Evolutionary conservation across 148 eudicot species (phyloP), one percentile per base, ranked within the genome.

Genomic region (Euryodendron excelsum): DNA sequence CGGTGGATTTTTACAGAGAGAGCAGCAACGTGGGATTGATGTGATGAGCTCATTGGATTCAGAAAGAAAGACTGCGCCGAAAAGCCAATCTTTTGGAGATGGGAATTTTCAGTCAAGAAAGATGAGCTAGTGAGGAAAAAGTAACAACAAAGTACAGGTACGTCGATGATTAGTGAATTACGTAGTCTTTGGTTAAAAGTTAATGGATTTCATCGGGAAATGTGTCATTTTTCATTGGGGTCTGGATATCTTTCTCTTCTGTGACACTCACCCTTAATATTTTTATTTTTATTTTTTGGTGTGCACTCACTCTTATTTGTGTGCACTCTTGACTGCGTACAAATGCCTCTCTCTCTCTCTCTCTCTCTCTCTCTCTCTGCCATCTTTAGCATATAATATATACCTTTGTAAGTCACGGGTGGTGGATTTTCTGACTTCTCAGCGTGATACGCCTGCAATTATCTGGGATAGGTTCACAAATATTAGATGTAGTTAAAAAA

Each of bases 1-100:
- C 25, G 82, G 83, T 30, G 90, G 88, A 13, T 74, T 69, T 60
- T 64, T 74, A 50, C 83, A 74, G 28, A 62, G 73, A 23, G 63
- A 77, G 15, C 73, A 69, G 56, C 53, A 67, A 17, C 30, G 66
- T 67, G 81, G 65, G 15, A 58, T 34, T 44, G 69, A 45, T 27
- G n/a, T n/a, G n/a, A 39, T 71, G 65, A 73, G 63, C 52, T 67
- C 82, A 17, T 66, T 80, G 79, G 83, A 75, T 15, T 59, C 79
- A 47, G 79, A 69, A n/a, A 68, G 50, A 69, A 80, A 75, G 37
- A 31, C 78, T 69, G 79, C 50, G 33, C 78, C 66, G 30, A 80
- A 59, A 80, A 69, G 48, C 63, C 83, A 68, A 31, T 31, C 75
- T 47, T 80, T 80, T 75, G 75, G 79, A 68, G 83, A 58, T 31